Conservation (phyloP, 495 filamentous ascomycete genomes). For the Lasiosphaeria miniovina region DNA sequence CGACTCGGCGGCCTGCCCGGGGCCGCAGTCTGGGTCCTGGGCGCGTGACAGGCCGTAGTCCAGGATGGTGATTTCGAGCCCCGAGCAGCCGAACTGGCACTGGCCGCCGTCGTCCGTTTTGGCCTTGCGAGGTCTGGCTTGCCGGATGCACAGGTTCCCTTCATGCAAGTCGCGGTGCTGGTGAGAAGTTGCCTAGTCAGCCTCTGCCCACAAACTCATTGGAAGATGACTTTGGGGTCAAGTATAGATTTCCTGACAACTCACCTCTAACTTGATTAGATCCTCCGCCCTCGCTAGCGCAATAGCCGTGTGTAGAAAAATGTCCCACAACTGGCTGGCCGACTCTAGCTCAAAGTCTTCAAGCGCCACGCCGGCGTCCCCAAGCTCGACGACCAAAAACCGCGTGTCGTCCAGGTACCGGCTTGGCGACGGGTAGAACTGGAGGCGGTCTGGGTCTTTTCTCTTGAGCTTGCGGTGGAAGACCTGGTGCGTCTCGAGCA, state of each 20-base stretch:
- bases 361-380: constrained; percentile 77
- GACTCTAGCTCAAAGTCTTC: constrained; percentile 57
- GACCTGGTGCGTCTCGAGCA: constrained; percentile 59
- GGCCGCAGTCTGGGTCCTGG: constrained; percentile 21
- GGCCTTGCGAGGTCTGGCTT: constrained; percentile 37
- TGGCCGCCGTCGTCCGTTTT: constrained; percentile 30
- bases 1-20: too few relatives aligned
- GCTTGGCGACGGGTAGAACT: constrained; percentile 61
- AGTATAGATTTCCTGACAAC: constrained; percentile 2
- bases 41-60: constrained; percentile 87
- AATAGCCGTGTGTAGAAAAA: constrained; percentile 78
- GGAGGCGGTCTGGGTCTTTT: constrained; percentile 55
- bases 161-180: constrained; percentile 84
- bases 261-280: constrained; percentile 68
- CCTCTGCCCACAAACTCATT: constrained; percentile 7
- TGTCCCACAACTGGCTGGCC: constrained; percentile 70
- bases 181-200: constrained; percentile 12
- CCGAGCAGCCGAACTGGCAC: constrained; percentile 62
- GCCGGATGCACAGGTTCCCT: constrained; percentile 76
- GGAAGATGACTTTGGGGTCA: background rate
- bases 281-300: constrained; percentile 75
- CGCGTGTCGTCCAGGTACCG: constrained; percentile 63
- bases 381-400: constrained; percentile 83
- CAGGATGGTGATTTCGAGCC: constrained; percentile 75
- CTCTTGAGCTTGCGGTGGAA: constrained; percentile 61